Base-by-base conservation (phyloP, 129 eudicot genomes). In the Smallanthus sonchifolius region DNA sequence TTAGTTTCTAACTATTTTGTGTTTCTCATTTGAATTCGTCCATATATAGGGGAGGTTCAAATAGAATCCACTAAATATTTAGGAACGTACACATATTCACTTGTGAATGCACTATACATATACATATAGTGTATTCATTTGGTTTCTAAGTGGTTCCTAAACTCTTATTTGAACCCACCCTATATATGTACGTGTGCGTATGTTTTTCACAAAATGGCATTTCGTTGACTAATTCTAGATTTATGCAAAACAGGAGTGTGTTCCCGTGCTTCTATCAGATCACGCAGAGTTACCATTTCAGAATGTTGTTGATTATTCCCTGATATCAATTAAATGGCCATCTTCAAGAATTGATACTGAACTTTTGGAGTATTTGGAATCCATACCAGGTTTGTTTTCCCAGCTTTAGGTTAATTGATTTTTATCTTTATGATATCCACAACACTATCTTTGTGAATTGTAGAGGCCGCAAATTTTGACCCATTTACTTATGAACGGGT, bases 301-400 rank as follows among this genome's bases (percentile, higher is more conserved):
- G 69, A 81, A 90, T 75, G 83, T 90, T 16, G 67, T 94, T 3
- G 98, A 94, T 77, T 94, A 86, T 82, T 54, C 93, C 10, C 85
- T 83, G 77, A 79, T 94, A 34, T 94, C 97, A 60, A 94, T 94
- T 52, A 94, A 94, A 78, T 91, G 96, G 97, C 98, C 98, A 77
- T 94, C 97, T 67, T 84, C 95, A 63, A 78, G 84, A 34, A 94
- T 85, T 67, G 84, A 86, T 13, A 82, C 85, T 51, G 70, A 88
- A 72, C 96, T 94, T 75, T 60, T 94, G 80, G 91, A 91, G 13
- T 94, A 94, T 76, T 76, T 94, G 74, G 97, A 86, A 69, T 94
- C 98, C 64, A 86, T 94, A 79, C 83, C 98, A 88, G 98, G 98
- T 94, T 74, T 55, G 82, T 54, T 61, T 78, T 42, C 60, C 36